Percentiles rank a stretch among this genome's conserved stretches.
Evolutionary conservation across 768 basidiomycete species (phyloP).

Genomic region (Amanita brunnescens): DNA sequence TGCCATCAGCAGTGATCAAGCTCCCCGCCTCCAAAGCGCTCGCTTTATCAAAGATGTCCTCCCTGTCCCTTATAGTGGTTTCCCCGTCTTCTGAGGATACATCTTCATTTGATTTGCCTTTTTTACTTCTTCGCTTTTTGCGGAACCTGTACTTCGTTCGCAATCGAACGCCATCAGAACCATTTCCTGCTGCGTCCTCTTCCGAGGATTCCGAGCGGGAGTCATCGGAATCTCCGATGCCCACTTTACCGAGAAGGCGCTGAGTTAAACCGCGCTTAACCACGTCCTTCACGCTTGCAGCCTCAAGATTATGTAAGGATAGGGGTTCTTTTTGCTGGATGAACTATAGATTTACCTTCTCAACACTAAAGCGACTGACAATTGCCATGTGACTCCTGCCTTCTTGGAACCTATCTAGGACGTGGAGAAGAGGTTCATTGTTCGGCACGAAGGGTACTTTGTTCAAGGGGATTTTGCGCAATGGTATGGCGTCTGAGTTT

Average conservation of each 20-base stretch:
- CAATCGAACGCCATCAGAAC: constrained; percentile 8
- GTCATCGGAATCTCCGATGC: constrained; percentile 54
- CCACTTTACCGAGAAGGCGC: constrained; percentile 65
- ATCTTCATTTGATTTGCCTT: constrained; percentile 1
- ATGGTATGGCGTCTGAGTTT: constrained; percentile 61
- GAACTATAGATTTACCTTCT: constrained; percentile 32
- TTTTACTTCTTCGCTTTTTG: neutral
- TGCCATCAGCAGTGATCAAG: neutral
- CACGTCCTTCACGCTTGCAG: constrained; percentile 74
- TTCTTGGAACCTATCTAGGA: constrained; percentile 85
- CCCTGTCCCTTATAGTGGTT: constrained; percentile 18
- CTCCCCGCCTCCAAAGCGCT: neutral
- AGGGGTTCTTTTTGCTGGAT: neutral
- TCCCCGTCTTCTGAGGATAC: constrained; percentile 17
- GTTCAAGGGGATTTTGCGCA: constrained; percentile 78
- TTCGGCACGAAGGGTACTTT: constrained; percentile 81
- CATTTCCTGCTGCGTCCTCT: constrained; percentile 20
- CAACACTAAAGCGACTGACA: constrained; percentile 66
- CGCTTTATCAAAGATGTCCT: constrained; percentile 3
- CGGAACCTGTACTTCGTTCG: constrained; percentile 7
- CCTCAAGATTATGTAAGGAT: constrained; percentile 21
- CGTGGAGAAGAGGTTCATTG: constrained; percentile 77
- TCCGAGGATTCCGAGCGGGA: constrained; percentile 29
- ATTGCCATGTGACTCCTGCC: constrained; percentile 90
- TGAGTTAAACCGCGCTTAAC: constrained; percentile 76